Evolutionary conservation across 192 early-diverging fungal species (phyloP).

Genomic region (Coemansia sp.): DNA sequence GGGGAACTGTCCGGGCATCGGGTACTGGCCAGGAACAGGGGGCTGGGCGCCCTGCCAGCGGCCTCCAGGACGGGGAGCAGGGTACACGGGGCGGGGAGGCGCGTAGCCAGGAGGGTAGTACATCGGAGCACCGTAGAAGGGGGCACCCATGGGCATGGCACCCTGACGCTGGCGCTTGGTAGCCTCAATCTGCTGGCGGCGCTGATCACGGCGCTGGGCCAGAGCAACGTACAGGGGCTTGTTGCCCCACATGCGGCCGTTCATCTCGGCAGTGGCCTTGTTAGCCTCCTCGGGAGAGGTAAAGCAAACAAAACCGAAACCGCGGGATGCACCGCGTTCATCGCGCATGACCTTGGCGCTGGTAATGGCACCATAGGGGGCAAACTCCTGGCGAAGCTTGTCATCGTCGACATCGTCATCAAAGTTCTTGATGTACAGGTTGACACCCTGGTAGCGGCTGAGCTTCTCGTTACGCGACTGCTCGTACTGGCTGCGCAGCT

Average conservation of each 20-base stretch:
- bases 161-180: conserved; percentile 86
- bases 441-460: conserved; percentile 98
- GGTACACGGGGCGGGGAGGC: conserved; percentile 55
- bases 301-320: conserved; percentile 99
- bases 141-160: conserved; percentile 40
- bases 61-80: conserved; percentile 55
- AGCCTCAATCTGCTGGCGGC: conserved; percentile 93
- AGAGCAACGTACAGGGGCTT: conserved; percentile 99
- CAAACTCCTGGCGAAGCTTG: conserved; percentile 93
- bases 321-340: conserved; percentile 82
- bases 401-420: conserved; percentile 97
- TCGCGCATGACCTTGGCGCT: conserved; percentile 97
- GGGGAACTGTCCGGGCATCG: conserved; percentile 50
- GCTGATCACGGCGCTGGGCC: conserved; percentile 96
- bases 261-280: conserved; percentile 99
- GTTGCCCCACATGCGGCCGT: conserved; percentile 87
- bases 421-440: conserved; percentile 98
- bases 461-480: conserved; percentile 92
- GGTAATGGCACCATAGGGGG: conserved; percentile 93
- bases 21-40: conserved; percentile 49
- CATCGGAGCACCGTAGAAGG: conserved; percentile 57
- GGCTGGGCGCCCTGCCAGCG: conserved; percentile 57
- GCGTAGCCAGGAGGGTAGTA: conserved; percentile 60
- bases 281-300: conserved; percentile 97
- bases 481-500: conserved; percentile 94